A percentile compares a stretch with the other conserved stretches of the same genome.
phyloP scores from a whole-genome alignment of 768 basidiomycete species.

The Pulveroboletus frians region DNA sequence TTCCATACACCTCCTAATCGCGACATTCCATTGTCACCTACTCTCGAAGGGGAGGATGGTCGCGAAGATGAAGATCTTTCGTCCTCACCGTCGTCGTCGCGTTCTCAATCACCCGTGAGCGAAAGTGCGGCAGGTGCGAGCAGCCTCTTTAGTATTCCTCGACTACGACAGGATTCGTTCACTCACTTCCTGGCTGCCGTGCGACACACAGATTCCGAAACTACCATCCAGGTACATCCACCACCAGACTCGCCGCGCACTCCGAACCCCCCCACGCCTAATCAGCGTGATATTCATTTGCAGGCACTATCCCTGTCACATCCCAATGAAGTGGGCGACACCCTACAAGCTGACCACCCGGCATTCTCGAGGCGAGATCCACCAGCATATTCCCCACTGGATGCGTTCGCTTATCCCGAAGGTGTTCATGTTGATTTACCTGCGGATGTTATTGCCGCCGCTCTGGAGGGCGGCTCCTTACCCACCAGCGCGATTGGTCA shows the following conservation, averaged over 20 bases:
- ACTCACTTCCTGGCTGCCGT: conserved; percentile 57
- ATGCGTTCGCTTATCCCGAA: conserved; percentile 76
- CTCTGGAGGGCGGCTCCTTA: conserved; percentile 68
- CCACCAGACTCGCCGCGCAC: conserved; percentile 76
- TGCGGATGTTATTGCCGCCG: conserved; percentile 86
- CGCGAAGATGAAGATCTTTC: conserved; percentile 27
- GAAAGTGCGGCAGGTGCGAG: conserved; percentile 70
- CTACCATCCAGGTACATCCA: conserved; percentile 66
- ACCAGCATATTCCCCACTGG: conserved; percentile 85
- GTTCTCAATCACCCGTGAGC: conserved; percentile 54
- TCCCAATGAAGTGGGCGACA: conserved; percentile 13
- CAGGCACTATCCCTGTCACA: conserved; percentile 43
- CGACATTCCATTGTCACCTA: conserved; percentile 42
- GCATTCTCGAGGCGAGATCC: conserved; percentile 58
- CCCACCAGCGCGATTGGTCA: conserved; percentile 57
- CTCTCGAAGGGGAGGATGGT: conserved; percentile 18
- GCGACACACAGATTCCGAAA: conserved; percentile 61
- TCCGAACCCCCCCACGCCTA: conserved; percentile 82
- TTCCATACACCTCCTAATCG: conserved; percentile 51
- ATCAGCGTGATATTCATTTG: conserved; percentile 75
- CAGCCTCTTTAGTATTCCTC: conserved; percentile 73
- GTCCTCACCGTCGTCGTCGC: conserved; percentile 31
- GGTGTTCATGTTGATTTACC: conserved; percentile 93
- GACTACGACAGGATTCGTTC: conserved; percentile 59
- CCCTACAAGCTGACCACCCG: conserved; percentile 28